Evolutionary conservation across 2,329 filamentous ascomycete genomes (phyloP).

Genomic region (Lachnellula suecica): DNA sequence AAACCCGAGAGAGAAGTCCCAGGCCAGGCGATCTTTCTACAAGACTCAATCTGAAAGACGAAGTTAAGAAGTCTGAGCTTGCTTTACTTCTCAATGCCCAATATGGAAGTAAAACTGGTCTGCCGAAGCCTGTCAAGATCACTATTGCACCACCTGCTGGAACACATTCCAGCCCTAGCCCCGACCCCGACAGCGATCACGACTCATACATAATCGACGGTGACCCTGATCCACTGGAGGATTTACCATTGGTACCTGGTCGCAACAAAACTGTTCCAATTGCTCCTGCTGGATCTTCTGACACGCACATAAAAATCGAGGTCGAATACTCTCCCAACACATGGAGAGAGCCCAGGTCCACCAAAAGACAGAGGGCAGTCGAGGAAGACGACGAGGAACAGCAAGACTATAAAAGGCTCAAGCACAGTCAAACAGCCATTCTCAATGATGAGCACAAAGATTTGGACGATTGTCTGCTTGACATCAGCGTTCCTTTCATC

Average conservation of each 20-base stretch:
- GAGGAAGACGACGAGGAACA: background rate
- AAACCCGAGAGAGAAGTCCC: constrained; percentile 2
- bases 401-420: background rate
- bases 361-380: background rate
- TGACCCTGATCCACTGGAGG: background rate
- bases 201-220: background rate
- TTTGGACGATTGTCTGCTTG: background rate
- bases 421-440: background rate
- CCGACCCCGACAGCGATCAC: too few relatives aligned
- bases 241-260: background rate
- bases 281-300: background rate
- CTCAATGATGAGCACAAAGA: background rate
- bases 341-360: background rate
- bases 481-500: background rate
- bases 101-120: too few relatives aligned
- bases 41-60: too few relatives aligned
- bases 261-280: background rate
- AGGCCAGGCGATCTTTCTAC: background rate
- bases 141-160: too few relatives aligned
- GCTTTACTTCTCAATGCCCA: background rate
- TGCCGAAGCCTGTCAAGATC: too few relatives aligned
- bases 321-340: background rate
- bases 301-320: background rate
- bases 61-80: background rate
- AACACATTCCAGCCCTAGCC: too few relatives aligned